phyloP scores from a whole-genome alignment of 352 stramenopile genomes.

The Blastocystis sp. region DNA sequence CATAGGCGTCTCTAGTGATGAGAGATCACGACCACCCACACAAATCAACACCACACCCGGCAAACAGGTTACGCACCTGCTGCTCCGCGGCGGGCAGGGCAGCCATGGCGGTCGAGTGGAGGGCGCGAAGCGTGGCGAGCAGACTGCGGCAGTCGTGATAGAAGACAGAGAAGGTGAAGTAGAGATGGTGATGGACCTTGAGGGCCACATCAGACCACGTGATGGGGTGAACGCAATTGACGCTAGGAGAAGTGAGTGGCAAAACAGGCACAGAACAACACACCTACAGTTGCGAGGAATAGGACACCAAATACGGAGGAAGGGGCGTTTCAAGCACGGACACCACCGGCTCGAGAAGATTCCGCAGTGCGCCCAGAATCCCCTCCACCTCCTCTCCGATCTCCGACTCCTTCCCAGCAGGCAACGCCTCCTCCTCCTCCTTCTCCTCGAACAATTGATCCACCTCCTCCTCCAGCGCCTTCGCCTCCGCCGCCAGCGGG shows the following conservation, averaged over 20 bases:
- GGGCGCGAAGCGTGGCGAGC: not conserved
- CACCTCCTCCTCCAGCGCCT: conserved; percentile 2
- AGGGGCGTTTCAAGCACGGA: not conserved
- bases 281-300: not conserved
- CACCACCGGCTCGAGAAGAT: not conserved
- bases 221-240: not conserved
- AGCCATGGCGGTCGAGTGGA: not conserved
- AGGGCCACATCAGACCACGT: not conserved
- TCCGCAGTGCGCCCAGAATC: not conserved
- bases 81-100: not conserved
- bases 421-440: not conserved
- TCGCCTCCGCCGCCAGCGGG: not conserved
- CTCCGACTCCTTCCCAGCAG: not conserved
- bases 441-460: not conserved
- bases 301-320: not conserved
- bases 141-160: not conserved
- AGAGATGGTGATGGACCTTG: not conserved
- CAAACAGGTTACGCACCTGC: not conserved
- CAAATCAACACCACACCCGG: not conserved
- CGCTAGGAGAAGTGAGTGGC: not conserved
- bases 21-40: not conserved
- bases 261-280: too few species aligned
- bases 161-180: not conserved
- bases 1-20: not conserved
- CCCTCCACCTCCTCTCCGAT: not conserved